These are phyloP conservation scores for Mycena belliarum DNA, from an alignment of 768 basidiomycete species.

Conservation along the genomic window DNA sequence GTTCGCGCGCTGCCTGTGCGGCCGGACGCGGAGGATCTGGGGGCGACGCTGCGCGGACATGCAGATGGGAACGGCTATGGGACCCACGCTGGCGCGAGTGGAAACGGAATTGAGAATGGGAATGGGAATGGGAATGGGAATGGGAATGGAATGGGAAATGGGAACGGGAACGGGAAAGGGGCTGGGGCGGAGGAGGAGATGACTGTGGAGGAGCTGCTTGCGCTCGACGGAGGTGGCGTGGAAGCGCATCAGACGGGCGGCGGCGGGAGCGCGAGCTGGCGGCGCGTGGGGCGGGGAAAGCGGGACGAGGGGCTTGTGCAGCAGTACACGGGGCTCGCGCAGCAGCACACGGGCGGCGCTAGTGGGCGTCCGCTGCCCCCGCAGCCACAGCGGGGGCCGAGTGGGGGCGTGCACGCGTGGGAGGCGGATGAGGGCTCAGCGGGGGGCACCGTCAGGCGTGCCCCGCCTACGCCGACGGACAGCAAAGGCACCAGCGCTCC, in stretches of 20 bases:
- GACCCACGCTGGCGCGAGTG: too few relatives aligned
- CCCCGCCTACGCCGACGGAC: too few relatives aligned
- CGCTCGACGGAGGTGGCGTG: not conserved
- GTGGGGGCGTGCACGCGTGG: slow-evolving; percentile 20
- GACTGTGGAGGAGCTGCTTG: slow-evolving; percentile 21
- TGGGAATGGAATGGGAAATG: not conserved
- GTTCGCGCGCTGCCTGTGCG: slow-evolving; percentile 10
- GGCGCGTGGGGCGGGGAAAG: too few relatives aligned
- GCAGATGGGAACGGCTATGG: not conserved
- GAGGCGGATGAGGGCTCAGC: slow-evolving; percentile 17
- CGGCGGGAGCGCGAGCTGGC: too few relatives aligned
- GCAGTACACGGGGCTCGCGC: too few relatives aligned
- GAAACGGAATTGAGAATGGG: too few relatives aligned
- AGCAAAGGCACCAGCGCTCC: not conserved
- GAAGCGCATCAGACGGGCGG: too few relatives aligned
- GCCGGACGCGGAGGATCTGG: slow-evolving; percentile 11
- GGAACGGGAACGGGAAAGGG: not conserved
- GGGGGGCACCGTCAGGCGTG: slow-evolving; percentile 16
- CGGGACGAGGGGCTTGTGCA: too few relatives aligned
- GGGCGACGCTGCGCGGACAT: slow-evolving; percentile 9
- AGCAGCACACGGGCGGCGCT: not conserved
- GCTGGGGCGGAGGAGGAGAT: slow-evolving; percentile 11
- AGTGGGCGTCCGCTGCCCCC: not conserved
- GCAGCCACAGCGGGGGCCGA: not conserved
- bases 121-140: not conserved